A percentile compares a stretch with the other conserved stretches of the same genome.
These are phyloP conservation scores for Onygenales sp. DNA, from an alignment of 2,329 filamentous ascomycete genomes.

Conservation along the genomic window DNA sequence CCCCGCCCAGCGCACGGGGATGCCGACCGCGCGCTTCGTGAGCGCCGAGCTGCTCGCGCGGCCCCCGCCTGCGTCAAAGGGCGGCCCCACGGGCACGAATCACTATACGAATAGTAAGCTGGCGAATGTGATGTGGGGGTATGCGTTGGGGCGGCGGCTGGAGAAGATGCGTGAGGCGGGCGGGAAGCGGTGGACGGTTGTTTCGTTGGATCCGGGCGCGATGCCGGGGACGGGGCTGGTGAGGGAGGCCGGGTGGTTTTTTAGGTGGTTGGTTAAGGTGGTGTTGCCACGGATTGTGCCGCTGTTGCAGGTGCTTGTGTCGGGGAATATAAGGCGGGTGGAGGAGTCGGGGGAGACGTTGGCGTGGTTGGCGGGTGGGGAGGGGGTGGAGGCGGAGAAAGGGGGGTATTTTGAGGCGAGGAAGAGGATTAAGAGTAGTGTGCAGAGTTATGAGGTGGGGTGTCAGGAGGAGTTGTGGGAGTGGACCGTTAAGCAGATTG, in stretches of 20 bases:
- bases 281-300: conserved; percentile 21
- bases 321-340: conserved; percentile 30
- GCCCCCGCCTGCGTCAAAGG: conserved; percentile 15
- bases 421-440: conserved; percentile 32
- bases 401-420: conserved; percentile 38
- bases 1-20: conserved; percentile 31
- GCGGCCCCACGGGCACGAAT: conserved; percentile 20
- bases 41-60: conserved; percentile 38
- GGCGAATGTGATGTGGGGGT: conserved; percentile 40
- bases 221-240: conserved; percentile 40
- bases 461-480: conserved; percentile 43
- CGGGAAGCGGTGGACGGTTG: conserved; percentile 29
- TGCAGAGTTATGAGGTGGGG: conserved; percentile 33
- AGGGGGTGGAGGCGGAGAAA: conserved; percentile 23
- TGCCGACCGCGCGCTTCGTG: conserved; percentile 36
- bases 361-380: conserved; percentile 30
- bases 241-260: conserved; percentile 21
- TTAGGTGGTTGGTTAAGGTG: conserved; percentile 24
- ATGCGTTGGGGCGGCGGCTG: conserved; percentile 34
- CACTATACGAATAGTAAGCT: conserved; percentile 39
- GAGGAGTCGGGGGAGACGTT: conserved; percentile 32
- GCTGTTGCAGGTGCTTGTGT: conserved; percentile 19
- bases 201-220: conserved; percentile 38
- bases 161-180: conserved; percentile 5
- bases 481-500: conserved; percentile 36